Evolutionary conservation across 306 rosid genomes (phyloP).

Genomic region (Purshia tridentata): DNA sequence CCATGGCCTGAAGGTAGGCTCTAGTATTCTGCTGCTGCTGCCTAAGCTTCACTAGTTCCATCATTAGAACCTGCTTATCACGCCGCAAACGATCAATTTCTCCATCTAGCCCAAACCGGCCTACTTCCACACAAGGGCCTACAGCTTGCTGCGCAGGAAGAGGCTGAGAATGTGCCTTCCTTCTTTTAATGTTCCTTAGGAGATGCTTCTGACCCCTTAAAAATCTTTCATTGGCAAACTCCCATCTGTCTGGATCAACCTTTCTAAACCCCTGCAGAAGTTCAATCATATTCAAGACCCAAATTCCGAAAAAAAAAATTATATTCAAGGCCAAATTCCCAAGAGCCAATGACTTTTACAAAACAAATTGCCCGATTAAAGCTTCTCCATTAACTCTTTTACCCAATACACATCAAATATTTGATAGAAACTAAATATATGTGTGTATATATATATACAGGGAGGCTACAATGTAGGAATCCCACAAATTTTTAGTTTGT

Average conservation of each 20-base stretch:
- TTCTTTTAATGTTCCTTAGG: constrained; percentile 64
- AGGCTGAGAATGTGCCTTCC: constrained; percentile 53
- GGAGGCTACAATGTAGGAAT: no score
- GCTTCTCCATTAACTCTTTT: constrained; percentile 2
- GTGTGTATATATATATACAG: no score
- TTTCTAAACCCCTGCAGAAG: constrained; percentile 79
- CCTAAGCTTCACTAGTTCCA: constrained; percentile 73
- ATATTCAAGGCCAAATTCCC: background rate
- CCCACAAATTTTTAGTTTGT: no score
- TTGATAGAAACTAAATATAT: background rate
- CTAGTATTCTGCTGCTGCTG: constrained; percentile 66
- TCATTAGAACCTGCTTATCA: constrained; percentile 55
- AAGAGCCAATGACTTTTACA: constrained; percentile 15
- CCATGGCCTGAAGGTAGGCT: constrained; percentile 59
- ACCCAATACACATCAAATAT: constrained; percentile 6
- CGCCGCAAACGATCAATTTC: constrained; percentile 61
- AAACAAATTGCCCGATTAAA: constrained; percentile 5
- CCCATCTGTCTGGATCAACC: constrained; percentile 80
- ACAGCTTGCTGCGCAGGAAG: constrained; percentile 38
- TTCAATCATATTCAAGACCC: constrained; percentile 9
- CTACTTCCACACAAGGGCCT: constrained; percentile 48
- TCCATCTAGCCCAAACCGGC: constrained; percentile 47
- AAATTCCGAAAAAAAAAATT: background rate
- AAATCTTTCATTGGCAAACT: constrained; percentile 82
- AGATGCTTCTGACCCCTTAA: constrained; percentile 62